These are phyloP conservation scores for Asterochloris sp. DNA, from an alignment of 139 green algal genomes.

Conservation along the genomic window DNA sequence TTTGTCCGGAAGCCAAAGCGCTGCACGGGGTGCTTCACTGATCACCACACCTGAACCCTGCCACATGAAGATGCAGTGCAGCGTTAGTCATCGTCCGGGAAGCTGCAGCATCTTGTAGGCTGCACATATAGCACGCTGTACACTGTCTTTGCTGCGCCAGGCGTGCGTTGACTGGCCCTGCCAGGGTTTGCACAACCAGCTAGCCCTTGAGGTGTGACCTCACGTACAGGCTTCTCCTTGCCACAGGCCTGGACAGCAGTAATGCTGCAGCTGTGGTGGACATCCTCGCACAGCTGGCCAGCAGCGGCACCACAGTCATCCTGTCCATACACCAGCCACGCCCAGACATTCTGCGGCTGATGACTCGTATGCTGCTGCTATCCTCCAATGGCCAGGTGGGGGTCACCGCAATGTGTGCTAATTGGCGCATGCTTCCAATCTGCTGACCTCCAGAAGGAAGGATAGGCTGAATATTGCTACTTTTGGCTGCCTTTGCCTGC, in stretches of 20 bases:
- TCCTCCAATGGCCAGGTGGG: conserved; percentile 41
- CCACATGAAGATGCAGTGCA: not conserved
- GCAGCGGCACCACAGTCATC: conserved; percentile 45
- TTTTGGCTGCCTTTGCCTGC: too few species aligned
- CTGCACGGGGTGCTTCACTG: too few species aligned
- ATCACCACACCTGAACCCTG: too few species aligned
- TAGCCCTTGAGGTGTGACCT: conserved; percentile 42
- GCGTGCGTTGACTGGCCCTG: not conserved
- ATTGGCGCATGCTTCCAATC: not conserved
- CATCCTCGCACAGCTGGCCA: conserved; percentile 47
- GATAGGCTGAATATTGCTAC: too few species aligned
- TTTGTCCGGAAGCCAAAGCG: too few species aligned
- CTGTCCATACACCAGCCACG: conserved; percentile 69
- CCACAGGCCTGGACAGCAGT: conserved; percentile 52
- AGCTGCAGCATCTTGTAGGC: not conserved
- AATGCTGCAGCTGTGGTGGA: conserved; percentile 65
- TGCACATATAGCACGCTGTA: not conserved
- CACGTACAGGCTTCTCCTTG: conserved; percentile 14
- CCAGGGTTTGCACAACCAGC: not conserved
- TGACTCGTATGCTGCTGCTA: conserved; percentile 58
- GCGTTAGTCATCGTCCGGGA: not conserved
- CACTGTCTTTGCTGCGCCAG: not conserved
- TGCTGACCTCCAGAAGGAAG: too few species aligned
- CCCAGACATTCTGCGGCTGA: conserved; percentile 59
- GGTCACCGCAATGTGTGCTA: not conserved